These are phyloP conservation scores for Nemania bipapillata DNA, from an alignment of 2,329 filamentous ascomycete genomes.

Conservation along the genomic window DNA sequence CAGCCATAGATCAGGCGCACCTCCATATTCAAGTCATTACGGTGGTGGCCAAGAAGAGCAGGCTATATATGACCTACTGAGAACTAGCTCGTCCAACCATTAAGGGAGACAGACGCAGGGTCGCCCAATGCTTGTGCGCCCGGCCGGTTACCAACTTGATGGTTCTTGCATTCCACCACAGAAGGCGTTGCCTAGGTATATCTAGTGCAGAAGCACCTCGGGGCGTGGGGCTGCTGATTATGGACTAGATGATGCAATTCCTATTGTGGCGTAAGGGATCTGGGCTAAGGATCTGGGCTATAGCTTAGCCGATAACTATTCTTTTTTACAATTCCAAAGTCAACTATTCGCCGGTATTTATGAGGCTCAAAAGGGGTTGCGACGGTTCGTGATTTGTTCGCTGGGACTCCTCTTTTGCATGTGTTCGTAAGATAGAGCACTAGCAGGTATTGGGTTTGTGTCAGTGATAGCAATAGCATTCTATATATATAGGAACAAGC, in stretches of 20 bases:
- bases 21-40: slow-evolving; percentile 42
- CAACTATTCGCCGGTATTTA: background rate
- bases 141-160: background rate
- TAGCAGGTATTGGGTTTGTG: background rate
- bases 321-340: background rate
- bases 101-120: slow-evolving; percentile 19
- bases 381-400: no score
- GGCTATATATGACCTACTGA: slow-evolving; percentile 46
- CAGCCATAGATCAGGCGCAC: slow-evolving; percentile 41
- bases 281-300: no score
- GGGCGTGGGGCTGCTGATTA: no score
- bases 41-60: slow-evolving; percentile 44
- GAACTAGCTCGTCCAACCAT: slow-evolving; percentile 41
- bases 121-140: background rate
- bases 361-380: no score
- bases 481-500: background rate
- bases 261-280: no score
- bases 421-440: no score
- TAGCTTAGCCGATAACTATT: background rate
- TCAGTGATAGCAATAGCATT: background rate
- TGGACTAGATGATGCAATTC: no score
- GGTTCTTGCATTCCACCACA: background rate
- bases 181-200: slow-evolving; percentile 7
- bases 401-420: no score
- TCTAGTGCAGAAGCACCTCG: background rate